Evolutionary conservation across 2,329 filamentous ascomycete genomes (phyloP).

Genomic region (Fusarium succisae): DNA sequence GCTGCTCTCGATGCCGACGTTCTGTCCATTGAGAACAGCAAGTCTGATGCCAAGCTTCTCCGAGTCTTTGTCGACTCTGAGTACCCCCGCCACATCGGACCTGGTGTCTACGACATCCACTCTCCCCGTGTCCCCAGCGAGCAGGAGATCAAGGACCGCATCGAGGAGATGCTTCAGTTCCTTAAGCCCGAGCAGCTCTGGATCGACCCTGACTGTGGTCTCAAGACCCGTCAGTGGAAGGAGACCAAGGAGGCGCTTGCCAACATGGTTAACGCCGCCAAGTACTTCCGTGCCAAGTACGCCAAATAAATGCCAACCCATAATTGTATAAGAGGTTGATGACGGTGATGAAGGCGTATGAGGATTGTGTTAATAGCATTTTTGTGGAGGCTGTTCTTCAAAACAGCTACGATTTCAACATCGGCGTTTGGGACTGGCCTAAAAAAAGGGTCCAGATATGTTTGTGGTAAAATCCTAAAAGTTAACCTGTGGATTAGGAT

Average conservation of each 20-base stretch:
- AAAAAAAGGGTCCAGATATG: slow-evolving; percentile 49
- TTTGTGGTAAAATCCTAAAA: slow-evolving; percentile 50
- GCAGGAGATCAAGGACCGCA: slow-evolving; percentile 97
- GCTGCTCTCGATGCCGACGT: slow-evolving; percentile 97
- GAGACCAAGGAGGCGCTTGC: slow-evolving; percentile 96
- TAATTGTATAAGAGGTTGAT: slow-evolving; percentile 29
- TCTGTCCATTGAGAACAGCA: slow-evolving; percentile 99
- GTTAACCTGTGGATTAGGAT: slow-evolving; percentile 47
- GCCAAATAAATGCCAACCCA: slow-evolving; percentile 58
- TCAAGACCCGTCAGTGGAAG: slow-evolving; percentile 98
- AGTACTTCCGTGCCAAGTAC: slow-evolving; percentile 94
- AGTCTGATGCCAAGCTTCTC: slow-evolving; percentile 99
- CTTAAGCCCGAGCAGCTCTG: slow-evolving; percentile 99
- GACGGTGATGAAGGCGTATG: slow-evolving; percentile 31
- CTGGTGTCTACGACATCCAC: slow-evolving; percentile 99
- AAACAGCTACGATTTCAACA: slow-evolving; percentile 66
- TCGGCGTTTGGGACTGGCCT: slow-evolving; percentile 60
- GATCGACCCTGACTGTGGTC: slow-evolving; percentile 99
- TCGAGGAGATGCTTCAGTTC: slow-evolving; percentile 97
- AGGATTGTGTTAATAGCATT: slow-evolving; percentile 45
- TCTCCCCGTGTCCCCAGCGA: slow-evolving; percentile 95
- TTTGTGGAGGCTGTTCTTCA: slow-evolving; percentile 49
- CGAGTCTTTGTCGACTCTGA: slow-evolving; percentile 98
- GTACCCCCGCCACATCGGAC: slow-evolving; percentile 97
- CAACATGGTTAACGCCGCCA: slow-evolving; percentile 99